A percentile compares a stretch with the other conserved stretches of the same genome.
Conservation (phyloP, 495 filamentous ascomycete species). For the Podospora sp. region DNA sequence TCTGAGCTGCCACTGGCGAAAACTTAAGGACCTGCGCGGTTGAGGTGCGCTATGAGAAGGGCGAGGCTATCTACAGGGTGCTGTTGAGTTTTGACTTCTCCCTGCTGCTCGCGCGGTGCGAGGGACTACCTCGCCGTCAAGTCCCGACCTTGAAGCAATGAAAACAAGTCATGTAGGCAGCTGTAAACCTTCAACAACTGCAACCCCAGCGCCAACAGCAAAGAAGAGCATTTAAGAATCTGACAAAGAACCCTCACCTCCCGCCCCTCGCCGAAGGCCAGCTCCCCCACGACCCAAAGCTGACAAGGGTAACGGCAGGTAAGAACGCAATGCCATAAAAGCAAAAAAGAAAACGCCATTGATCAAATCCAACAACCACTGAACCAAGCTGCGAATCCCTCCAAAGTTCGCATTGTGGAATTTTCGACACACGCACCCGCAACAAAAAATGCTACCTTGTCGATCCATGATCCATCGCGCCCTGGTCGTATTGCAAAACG, state of each 20-base stretch:
- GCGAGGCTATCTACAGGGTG: too few relatives aligned
- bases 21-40: too few relatives aligned
- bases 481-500: neutral
- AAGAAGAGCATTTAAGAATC: constrained; percentile 23
- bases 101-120: neutral
- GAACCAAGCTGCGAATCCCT: neutral
- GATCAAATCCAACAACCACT: neutral
- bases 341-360: neutral
- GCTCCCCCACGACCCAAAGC: neutral
- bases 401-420: too few relatives aligned
- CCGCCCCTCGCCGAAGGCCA: neutral
- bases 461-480: neutral
- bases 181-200: too few relatives aligned
- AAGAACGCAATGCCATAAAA: neutral
- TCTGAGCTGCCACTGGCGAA: too few relatives aligned
- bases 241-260: constrained; percentile 22
- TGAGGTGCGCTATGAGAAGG: too few relatives aligned
- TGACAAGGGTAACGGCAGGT: neutral
- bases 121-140: too few relatives aligned
- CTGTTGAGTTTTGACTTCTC: neutral
- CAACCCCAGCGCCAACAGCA: neutral
- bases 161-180: too few relatives aligned
- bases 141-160: too few relatives aligned
- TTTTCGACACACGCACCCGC: neutral
- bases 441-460: neutral